Evolutionary conservation across 805 yeast species (phyloP), one percentile per base, ranked within the genome.

Genomic region (Pichia sporocuriosa): DNA sequence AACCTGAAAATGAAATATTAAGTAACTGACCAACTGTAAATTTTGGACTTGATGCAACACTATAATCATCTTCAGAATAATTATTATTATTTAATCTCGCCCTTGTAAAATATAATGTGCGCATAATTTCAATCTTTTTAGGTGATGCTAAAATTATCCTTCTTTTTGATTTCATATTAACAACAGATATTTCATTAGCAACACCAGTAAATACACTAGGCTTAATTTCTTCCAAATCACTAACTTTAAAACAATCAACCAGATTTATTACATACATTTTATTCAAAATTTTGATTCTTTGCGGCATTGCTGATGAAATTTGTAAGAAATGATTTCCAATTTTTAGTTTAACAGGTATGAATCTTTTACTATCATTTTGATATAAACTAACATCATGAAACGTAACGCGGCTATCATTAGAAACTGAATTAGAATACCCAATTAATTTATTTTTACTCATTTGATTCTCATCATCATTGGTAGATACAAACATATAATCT

Each of bases 281-380:
- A 22, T 59, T 64, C 12, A 57, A 57, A 13, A 70, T 42, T 44
- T 68, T 70, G 10, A 67, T 39, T n/a, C 66, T 56, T 32, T 58
- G 61, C 3, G 75, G 71, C 23, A 69, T 68, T 20, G 66, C 70
- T 19, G 69, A 65, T 20, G 67, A 53, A 4, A 84, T 60, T 55
- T 83, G 89, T 33, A 85, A 54, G 62, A 68, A 81, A 50, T 75
- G 77, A 43, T 82, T 72, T 7, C 95, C 95, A 40, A 86, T 70
- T 51, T 76, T 79, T 45, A 86, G 44, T 0, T 75, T 71, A 3
- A 81, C 81, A 1, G 85, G 81, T 16, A 72, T 64, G 48, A 74
- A 77, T 26, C 73, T 63, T n/a, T 71, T 69, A 15, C 66, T 63
- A 1, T 60, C 62, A 4, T 63, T 62, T 43, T 79, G 76, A 54